A percentile compares a stretch with the other conserved stretches of the same genome.
Conservation (phyloP, 495 filamentous ascomycete genomes). For the Amorphotheca resinae region DNA sequence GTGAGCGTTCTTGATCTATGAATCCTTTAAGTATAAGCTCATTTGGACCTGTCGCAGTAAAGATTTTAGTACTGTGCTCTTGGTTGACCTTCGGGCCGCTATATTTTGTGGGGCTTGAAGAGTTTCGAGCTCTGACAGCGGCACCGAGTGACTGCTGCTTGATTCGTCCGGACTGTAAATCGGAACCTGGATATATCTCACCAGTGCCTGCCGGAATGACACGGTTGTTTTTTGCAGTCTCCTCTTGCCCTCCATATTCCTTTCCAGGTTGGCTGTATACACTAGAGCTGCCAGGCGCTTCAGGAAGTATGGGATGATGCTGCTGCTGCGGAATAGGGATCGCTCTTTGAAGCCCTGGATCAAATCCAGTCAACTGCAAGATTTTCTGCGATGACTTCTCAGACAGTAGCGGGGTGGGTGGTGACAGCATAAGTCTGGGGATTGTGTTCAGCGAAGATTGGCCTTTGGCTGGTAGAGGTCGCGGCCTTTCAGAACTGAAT, state of each 20-base stretch:
- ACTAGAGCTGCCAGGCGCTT: background rate
- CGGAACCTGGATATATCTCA: background rate
- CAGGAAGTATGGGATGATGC: background rate
- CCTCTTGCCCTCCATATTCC: background rate
- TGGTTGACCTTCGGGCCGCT: background rate
- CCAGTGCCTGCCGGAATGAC: background rate
- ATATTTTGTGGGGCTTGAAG: background rate
- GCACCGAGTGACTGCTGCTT: background rate
- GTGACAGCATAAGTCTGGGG: too few relatives aligned
- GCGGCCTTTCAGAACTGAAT: too few relatives aligned
- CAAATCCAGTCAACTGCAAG: slow-evolving; percentile 3
- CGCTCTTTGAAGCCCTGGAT: slow-evolving; percentile 1
- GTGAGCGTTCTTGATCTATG: background rate
- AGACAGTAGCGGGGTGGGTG: background rate
- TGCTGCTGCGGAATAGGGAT: too few relatives aligned
- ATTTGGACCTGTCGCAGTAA: background rate
- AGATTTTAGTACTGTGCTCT: background rate
- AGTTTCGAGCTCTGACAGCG: background rate
- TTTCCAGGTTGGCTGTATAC: background rate
- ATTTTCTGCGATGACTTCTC: slow-evolving; percentile 7
- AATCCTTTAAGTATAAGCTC: background rate
- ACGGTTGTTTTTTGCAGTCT: background rate
- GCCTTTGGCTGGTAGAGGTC: too few relatives aligned
- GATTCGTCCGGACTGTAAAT: background rate
- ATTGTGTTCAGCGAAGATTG: too few relatives aligned